Evolutionary conservation across 495 filamentous ascomycete genomes (phyloP).

Genomic region (Venustampulla echinocandica): DNA sequence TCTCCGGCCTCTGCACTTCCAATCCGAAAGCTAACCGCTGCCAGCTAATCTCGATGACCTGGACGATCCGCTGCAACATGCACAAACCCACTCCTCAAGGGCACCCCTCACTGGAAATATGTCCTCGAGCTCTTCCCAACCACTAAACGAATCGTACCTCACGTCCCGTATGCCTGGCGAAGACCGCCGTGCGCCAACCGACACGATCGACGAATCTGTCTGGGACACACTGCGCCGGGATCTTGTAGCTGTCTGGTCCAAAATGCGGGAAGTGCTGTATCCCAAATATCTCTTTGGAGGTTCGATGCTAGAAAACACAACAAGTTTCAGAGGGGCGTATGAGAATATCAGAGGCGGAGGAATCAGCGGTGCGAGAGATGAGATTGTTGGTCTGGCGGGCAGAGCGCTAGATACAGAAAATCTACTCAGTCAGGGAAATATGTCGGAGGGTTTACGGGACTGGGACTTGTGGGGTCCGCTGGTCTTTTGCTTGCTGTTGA

Average conservation of each 20-base stretch:
- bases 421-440: conserved; percentile 63
- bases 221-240: conserved; percentile 93
- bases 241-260: conserved; percentile 87
- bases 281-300: conserved; percentile 88
- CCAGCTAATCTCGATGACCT: conserved; percentile 77
- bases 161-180: conserved; percentile 86
- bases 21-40: conserved; percentile 8
- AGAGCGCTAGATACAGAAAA: conserved; percentile 54
- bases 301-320: conserved; percentile 56
- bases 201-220: conserved; percentile 94
- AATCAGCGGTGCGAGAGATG: conserved; percentile 49
- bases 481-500: conserved; percentile 82
- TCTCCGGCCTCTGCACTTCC: background rate
- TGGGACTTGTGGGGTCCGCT: conserved; percentile 98
- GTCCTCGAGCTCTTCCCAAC: conserved; percentile 41
- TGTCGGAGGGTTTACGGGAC: conserved; percentile 80
- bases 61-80: conserved; percentile 69
- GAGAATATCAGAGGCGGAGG: conserved; percentile 40
- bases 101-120: conserved; percentile 77
- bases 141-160: conserved; percentile 55
- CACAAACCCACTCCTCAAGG: conserved; percentile 55
- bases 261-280: conserved; percentile 96
- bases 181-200: conserved; percentile 83
- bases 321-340: conserved; percentile 43
- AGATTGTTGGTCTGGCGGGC: conserved; percentile 48